Base-by-base conservation (phyloP, 2,329 filamentous ascomycete genomes). In the Botrytis squamosa region DNA sequence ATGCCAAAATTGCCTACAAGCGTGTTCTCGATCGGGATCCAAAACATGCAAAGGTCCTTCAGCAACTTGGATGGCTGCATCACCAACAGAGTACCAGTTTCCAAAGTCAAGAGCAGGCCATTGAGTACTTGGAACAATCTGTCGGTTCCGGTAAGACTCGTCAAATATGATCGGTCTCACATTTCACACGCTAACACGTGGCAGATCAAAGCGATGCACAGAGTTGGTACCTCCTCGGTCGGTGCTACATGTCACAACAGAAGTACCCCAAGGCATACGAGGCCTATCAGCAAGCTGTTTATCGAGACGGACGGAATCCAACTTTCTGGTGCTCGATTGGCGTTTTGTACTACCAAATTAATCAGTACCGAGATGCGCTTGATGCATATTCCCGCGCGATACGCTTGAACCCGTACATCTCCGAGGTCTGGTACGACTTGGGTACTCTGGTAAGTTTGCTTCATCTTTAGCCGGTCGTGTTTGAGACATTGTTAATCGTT, bases 281-380 rank as follows among this genome's bases (percentile, higher is more conserved):
- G 82, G 95, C 96, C 9, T 98, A 98, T 83, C 96, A 99, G 82
- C 96, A 99, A 85, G 96, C 96, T 4, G 96, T 99, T 57, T 99
- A 99, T 82, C 94, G 96, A 73, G 96, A 99, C 82, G 96, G 96
- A 49, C 92, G 96, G 78, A 98, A 98, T 82, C 96, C 96, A 29
- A 98, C 96, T 2, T 99, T 98, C 86, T 99, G 96, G 96, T 98
- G 96, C 85, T 98, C 95, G 16, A 99, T 99, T 81, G 96, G 96
- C 82, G 96, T 99, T 25, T 88, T 99, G 74, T 99, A 99, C 83
- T 99, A 98, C 85, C 96, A 98, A 84, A 99, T 99, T 86, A 99
- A 98, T 84, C 96, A 99, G 85, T 99, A 99, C 84, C 91, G 96
- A 74, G 96, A 99, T 85, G 96, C 96, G 4, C 88, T 99, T 71